These are phyloP conservation scores for Metschnikowia corniflorae DNA, from an alignment of 805 yeast genomes.

Conservation along the genomic window DNA sequence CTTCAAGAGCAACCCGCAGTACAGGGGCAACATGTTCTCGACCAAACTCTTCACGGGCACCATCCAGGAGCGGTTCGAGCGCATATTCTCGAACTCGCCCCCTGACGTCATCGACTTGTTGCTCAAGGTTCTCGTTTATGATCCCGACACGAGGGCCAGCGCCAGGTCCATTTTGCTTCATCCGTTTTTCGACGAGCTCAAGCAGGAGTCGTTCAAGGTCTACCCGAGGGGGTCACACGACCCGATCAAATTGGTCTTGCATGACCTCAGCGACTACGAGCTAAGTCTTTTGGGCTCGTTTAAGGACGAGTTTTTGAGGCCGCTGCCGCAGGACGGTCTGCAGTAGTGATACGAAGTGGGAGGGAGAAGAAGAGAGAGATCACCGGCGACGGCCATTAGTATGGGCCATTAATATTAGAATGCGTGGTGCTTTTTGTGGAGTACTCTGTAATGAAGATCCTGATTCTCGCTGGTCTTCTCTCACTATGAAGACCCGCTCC, in stretches of 20 bases:
- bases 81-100: slow-evolving; percentile 63
- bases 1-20: slow-evolving; percentile 69
- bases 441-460: too few relatives aligned
- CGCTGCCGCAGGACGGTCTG: too few relatives aligned
- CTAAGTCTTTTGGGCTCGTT: slow-evolving; percentile 45
- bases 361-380: too few relatives aligned
- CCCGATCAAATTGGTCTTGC: slow-evolving; percentile 44
- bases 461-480: too few relatives aligned
- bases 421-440: too few relatives aligned
- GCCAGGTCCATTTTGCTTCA: slow-evolving; percentile 84
- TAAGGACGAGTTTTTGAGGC: slow-evolving; percentile 29
- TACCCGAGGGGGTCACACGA: slow-evolving; percentile 50
- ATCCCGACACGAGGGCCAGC: slow-evolving; percentile 77
- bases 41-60: slow-evolving; percentile 58
- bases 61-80: slow-evolving; percentile 45
- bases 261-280: slow-evolving; percentile 72
- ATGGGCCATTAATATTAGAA: too few relatives aligned
- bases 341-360: too few relatives aligned
- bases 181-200: slow-evolving; percentile 83
- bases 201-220: slow-evolving; percentile 50
- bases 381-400: too few relatives aligned
- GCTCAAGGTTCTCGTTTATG: slow-evolving; percentile 79
- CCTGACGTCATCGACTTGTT: slow-evolving; percentile 83
- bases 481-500: too few relatives aligned
- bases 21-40: slow-evolving; percentile 70